Percentiles rank a stretch among this genome's conserved stretches.
phyloP scores from a whole-genome alignment of 352 stramenopile species.

The Globisporangium emineosum region DNA sequence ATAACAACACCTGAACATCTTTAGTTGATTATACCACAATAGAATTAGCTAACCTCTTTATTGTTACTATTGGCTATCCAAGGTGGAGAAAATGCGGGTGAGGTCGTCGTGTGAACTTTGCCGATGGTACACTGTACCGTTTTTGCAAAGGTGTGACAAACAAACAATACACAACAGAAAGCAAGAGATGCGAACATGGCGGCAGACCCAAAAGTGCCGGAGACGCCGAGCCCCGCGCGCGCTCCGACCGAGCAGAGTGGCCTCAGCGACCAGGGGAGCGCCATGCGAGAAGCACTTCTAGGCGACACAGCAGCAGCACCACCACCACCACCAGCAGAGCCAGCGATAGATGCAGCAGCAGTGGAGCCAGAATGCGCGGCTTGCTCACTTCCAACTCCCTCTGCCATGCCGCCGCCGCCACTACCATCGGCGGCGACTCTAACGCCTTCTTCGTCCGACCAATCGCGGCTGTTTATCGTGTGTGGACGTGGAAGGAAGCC shows the following conservation, averaged over 20 bases:
- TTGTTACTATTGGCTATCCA: no score
- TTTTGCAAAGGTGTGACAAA: background rate
- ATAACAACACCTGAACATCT: no score
- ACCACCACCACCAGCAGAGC: background rate
- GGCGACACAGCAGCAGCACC: background rate
- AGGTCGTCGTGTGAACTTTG: background rate
- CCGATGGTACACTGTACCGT: background rate
- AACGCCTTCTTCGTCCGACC: background rate
- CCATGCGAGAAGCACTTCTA: background rate
- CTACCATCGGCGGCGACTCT: background rate
- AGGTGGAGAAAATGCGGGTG: background rate
- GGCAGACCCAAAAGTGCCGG: background rate
- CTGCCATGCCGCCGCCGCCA: background rate
- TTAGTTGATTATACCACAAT: no score
- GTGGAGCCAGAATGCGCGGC: background rate
- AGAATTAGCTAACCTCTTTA: no score
- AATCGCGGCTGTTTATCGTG: constrained; percentile 60
- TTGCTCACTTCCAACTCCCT: background rate
- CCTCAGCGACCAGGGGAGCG: background rate
- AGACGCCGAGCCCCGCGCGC: background rate
- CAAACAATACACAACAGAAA: background rate
- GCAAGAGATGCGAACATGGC: background rate
- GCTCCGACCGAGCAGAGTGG: background rate
- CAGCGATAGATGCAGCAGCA: background rate
- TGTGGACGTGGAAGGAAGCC: constrained; percentile 61